These are phyloP conservation scores for Tricholoma bakamatsutake DNA, from an alignment of 768 basidiomycete genomes.

Conservation along the genomic window DNA sequence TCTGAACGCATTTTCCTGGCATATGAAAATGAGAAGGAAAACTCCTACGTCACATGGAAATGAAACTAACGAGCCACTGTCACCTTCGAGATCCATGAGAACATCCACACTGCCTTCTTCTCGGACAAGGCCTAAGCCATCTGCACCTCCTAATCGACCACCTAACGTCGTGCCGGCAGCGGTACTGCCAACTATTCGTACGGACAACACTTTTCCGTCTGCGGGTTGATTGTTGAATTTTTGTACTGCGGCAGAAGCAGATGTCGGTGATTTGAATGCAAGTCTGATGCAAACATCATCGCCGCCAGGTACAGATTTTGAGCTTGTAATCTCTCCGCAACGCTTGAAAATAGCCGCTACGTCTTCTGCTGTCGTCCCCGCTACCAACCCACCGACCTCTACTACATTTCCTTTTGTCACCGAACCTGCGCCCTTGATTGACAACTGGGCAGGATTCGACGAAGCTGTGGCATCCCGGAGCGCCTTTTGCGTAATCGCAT, in stretches of 20 bases:
- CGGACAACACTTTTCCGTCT: slow-evolving; percentile 69
- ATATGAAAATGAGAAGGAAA: neutral
- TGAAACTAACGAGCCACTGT: slow-evolving; percentile 50
- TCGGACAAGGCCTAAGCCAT: slow-evolving; percentile 48
- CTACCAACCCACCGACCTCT: slow-evolving; percentile 66
- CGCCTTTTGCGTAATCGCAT: slow-evolving; percentile 51
- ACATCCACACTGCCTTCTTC: slow-evolving; percentile 53
- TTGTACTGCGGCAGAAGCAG: slow-evolving; percentile 61
- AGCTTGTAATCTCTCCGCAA: slow-evolving; percentile 59
- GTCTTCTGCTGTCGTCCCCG: slow-evolving; percentile 77
- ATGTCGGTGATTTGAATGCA: slow-evolving; percentile 58
- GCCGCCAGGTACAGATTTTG: slow-evolving; percentile 30
- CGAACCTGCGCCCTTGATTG: slow-evolving; percentile 64
- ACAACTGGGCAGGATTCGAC: slow-evolving; percentile 29
- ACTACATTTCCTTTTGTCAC: slow-evolving; percentile 57
- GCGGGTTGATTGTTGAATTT: slow-evolving; percentile 80
- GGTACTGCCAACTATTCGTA: slow-evolving; percentile 52
- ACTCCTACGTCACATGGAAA: neutral
- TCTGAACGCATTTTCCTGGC: slow-evolving; percentile 84
- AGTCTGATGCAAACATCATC: slow-evolving; percentile 57
- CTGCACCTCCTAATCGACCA: slow-evolving; percentile 49
- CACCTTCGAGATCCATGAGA: slow-evolving; percentile 46
- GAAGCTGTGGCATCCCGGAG: slow-evolving; percentile 51
- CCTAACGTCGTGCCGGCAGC: slow-evolving; percentile 46
- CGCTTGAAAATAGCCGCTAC: slow-evolving; percentile 83